Base-by-base conservation (phyloP, 768 basidiomycete genomes). In the Russula sp. region DNA sequence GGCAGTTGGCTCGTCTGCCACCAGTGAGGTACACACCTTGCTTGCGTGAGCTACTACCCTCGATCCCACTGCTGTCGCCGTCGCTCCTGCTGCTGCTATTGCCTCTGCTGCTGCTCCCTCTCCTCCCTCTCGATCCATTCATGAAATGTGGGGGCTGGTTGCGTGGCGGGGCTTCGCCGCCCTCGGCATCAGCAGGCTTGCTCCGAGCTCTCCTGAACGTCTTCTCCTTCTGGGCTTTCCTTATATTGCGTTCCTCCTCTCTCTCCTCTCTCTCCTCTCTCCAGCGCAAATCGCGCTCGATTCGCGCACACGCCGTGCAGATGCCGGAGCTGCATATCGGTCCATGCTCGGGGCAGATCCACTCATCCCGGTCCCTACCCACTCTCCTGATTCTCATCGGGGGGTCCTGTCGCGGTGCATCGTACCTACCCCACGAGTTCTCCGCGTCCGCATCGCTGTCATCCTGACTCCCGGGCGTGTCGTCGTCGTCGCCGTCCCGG, bases 301-400 rank as follows among this genome's bases (percentile, higher is more conserved):
- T 4, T 11, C 9, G 50, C 37, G 31, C 39, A n/a, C 40, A 20
- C 50, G n/a, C 59, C 34, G 61, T 32, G 59, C 64, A 65, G 9
- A 61, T 56, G 11, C 55, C 55, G 9, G 27, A 14, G 27, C 18
- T 42, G 55, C 64, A 65, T 40, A 31, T 44, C 37, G 48, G 10
- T 1, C 59, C 64, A 14, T 65, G 64, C 10, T 37, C 50, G 34
- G 48, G 42, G 45, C 60, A 65, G 7, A 16, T 10, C 55, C 48
- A 48, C 27, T 57, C 48, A 9, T 50, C 49, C 31, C 18, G 6
- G 1, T 47, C 45, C 45, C n/a, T 48, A 2, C 20, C 22, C 22
- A 22, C 47, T 2, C 35, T 54, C 18, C 31, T 53, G 14, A 35
- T 27, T 18, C 20, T 64, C 6, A 32, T 57, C 1, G 11, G 31